Base-by-base conservation (phyloP, 2,329 filamentous ascomycete genomes). In the Sclerotinia borealis region DNA sequence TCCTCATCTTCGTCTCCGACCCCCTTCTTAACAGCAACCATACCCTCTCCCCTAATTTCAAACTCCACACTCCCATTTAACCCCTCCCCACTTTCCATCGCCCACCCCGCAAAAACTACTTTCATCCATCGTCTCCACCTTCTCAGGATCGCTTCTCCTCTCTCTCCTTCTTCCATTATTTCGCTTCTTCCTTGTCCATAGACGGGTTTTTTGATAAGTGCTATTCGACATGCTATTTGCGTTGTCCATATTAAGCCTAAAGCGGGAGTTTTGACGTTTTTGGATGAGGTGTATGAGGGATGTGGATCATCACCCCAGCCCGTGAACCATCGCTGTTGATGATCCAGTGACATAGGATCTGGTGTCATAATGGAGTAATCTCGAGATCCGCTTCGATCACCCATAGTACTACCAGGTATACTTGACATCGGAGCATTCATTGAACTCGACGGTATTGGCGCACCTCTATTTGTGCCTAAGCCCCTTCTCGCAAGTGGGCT, bases 241-340 rank as follows among this genome's bases (percentile, higher is more conserved):
- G 92, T 93, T 3, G 91, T 87, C 93, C 93, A 98, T 13, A 96
- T 89, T 9, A 96, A 81, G 0, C 93, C 93, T 29, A 98, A 77
- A 8, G 90, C 90, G 0, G 93, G 93, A 0, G 91, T 96, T 77
- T 97, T 98, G 62, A 89, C 77, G 31, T 78, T 76, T 55, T 78
- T 75, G 15, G 77, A 72, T 19, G 67, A 64, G 13, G 68, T 68
- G 15, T 45, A 58, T 2, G 60, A 62, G 3, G 60, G 60, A 31
- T 76, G 71, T 19, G 81, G 78, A 63, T 86, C 81, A 74, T 96
- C 91, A 27, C 93, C 92, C 93, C 95, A 97, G 67, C 95, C 93
- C 4, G 93, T 96, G 77, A 97, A 96, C 85, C 93, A 97, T 49
- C 90, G 85, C 75, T 97, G 92, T 76, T 98, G 93, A 76, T 97